Base-by-base conservation (phyloP, 176 grass and related monocot genomes). In the Otatea glauca region DNA sequence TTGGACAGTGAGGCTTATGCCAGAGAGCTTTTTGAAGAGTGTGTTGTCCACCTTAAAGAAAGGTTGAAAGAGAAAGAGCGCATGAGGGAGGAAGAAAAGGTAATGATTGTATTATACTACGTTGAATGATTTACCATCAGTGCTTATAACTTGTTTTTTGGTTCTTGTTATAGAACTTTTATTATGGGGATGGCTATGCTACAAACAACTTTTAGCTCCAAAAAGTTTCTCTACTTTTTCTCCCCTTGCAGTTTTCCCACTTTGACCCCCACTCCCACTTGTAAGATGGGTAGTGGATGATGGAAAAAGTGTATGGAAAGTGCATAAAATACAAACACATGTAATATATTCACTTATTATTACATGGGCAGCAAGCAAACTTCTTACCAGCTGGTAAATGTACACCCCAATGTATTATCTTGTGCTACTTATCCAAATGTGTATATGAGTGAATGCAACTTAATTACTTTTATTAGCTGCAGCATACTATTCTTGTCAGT, bases 1-100 rank as follows among this genome's bases (percentile, higher is more conserved):
- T 75, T 96, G 76, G 89, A 87, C n/a, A 35, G 64, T 0, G 64
- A 80, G 78, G 24, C 47, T 68, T 68, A 80, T 80, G 78, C 78
- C 39, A 92, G 61, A 94, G 93, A 96, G 86, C 78, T 94, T 92
- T 99, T 99, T 81, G 88, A 99, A 71, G 91, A 93, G 34, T 92
- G 91, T 60, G 77, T 99, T 50, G 76, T 83, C 70, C 93, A 90
- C 78, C 86, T 99, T 72, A 92, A 99, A 88, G 93, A 94, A 80
- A 92, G 94, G 80, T 77, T 94, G 59, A 99, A 68, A 80, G 78
- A 99, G 86, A 99, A 94, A 80, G 96, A 94, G 24, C 96, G 89
- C 20, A 79, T 92, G 81, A 94, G 93, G 78, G 93, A 99, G 84
- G 96, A 99, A 78, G 96, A 99, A 68, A 99, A 96, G 86, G 96